phyloP scores from a whole-genome alignment of 345 rosid species.

The Toxicodendron radicans region DNA sequence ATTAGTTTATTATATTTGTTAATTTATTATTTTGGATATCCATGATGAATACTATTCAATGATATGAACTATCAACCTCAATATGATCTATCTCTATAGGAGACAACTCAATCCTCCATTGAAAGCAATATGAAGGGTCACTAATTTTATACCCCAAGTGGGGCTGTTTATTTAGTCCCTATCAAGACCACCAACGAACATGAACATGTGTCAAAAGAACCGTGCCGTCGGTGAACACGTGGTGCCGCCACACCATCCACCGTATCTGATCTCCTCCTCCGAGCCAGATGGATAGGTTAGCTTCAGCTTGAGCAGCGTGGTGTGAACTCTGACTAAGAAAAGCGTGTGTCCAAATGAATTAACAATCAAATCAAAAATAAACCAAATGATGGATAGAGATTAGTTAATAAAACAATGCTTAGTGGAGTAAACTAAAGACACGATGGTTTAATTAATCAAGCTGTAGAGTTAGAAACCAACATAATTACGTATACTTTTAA shows the following conservation, averaged over 20 bases:
- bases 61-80: not conserved
- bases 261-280: constrained; percentile 24
- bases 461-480: constrained; percentile 43
- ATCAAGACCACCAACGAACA: not conserved
- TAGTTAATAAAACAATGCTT: not conserved
- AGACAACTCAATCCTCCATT: not conserved
- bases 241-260: constrained; percentile 29
- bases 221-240: constrained; percentile 12
- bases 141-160: constrained; percentile 7
- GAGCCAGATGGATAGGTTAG: too few species aligned
- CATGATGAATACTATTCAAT: too few species aligned
- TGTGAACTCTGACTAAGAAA: constrained; percentile 29
- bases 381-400: not conserved
- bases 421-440: constrained; percentile 21
- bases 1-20: too few species aligned
- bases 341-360: too few species aligned
- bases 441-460: not conserved
- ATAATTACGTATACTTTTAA: constrained; percentile 27
- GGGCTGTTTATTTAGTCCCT: not conserved
- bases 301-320: not conserved
- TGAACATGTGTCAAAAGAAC: not conserved
- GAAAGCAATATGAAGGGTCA: too few species aligned
- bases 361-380: constrained; percentile 3
- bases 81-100: not conserved
- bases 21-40: too few species aligned